phyloP scores from a whole-genome alignment of 768 basidiomycete genomes.

The Collybiopsis confluens region DNA sequence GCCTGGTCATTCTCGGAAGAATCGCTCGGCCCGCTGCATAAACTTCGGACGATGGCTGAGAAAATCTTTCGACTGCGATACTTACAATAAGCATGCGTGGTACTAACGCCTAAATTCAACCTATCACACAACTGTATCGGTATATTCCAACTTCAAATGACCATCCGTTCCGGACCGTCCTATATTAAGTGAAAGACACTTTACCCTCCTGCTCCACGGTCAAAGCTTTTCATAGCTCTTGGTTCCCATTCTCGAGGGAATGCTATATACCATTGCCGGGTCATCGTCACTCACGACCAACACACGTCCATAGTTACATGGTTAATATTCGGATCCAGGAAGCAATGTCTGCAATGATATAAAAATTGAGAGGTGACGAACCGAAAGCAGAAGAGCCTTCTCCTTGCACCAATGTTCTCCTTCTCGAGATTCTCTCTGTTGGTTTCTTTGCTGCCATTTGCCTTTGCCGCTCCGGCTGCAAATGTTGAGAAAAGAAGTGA shows the following conservation, averaged over 20 bases:
- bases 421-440: conserved; percentile 23
- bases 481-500: conserved; percentile 37
- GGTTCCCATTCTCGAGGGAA: neutral
- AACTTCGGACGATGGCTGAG: neutral
- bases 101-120: neutral
- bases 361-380: neutral
- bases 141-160: neutral
- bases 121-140: neutral
- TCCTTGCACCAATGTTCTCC: conserved; percentile 8
- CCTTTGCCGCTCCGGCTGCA: conserved; percentile 11
- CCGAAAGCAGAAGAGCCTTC: too few relatives aligned
- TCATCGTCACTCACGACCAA: neutral
- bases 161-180: neutral
- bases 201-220: neutral
- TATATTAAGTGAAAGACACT: too few relatives aligned
- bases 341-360: neutral
- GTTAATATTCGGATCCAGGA: neutral
- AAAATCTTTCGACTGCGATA: neutral
- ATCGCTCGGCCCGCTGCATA: neutral
- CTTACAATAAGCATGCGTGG: neutral
- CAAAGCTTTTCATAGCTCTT: neutral
- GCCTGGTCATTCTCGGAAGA: too few relatives aligned
- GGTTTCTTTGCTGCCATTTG: conserved; percentile 12
- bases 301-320: neutral
- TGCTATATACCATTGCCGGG: too few relatives aligned